These are phyloP conservation scores for Aspergillus sp. DNA, from an alignment of 2,329 filamentous ascomycete genomes.

Conservation along the genomic window DNA sequence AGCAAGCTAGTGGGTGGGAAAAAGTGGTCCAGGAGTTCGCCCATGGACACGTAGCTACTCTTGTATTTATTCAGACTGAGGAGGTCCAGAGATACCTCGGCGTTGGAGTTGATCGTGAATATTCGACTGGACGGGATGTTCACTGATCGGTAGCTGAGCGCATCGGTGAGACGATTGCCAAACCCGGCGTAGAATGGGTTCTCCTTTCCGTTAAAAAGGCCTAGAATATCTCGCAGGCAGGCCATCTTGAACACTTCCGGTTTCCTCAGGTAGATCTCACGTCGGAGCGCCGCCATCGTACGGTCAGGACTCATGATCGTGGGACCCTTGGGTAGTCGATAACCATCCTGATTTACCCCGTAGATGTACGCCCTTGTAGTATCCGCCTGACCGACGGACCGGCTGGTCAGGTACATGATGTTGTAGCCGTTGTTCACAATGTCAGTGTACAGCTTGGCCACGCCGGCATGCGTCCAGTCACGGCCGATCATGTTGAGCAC, in stretches of 20 bases:
- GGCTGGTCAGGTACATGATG: slow-evolving; percentile 94
- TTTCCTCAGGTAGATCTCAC: slow-evolving; percentile 92
- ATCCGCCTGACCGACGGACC: slow-evolving; percentile 91
- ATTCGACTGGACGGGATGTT: slow-evolving; percentile 93
- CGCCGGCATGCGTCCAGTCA: slow-evolving; percentile 96
- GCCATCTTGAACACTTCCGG: slow-evolving; percentile 99
- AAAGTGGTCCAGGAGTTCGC: slow-evolving; percentile 96
- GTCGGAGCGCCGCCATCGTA: slow-evolving; percentile 86
- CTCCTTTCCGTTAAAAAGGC: slow-evolving; percentile 72
- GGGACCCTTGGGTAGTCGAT: slow-evolving; percentile 80
- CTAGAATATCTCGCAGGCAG: slow-evolving; percentile 89
- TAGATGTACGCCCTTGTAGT: slow-evolving; percentile 85
- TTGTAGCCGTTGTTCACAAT: slow-evolving; percentile 97
- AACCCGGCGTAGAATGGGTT: slow-evolving; percentile 97
- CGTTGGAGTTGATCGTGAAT: slow-evolving; percentile 98
- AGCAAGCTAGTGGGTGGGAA: slow-evolving; percentile 89
- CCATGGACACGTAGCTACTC: slow-evolving; percentile 95
- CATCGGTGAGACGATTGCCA: slow-evolving; percentile 93
- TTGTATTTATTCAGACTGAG: slow-evolving; percentile 91
- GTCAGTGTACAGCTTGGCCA: slow-evolving; percentile 95
- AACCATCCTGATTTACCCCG: slow-evolving; percentile 84
- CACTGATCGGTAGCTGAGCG: slow-evolving; percentile 91
- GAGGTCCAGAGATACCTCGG: slow-evolving; percentile 88
- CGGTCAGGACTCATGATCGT: slow-evolving; percentile 94
- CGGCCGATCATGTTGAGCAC: slow-evolving; percentile 95